phyloP scores from a whole-genome alignment of 306 rosid species.

The Sesbania bispinosa region DNA sequence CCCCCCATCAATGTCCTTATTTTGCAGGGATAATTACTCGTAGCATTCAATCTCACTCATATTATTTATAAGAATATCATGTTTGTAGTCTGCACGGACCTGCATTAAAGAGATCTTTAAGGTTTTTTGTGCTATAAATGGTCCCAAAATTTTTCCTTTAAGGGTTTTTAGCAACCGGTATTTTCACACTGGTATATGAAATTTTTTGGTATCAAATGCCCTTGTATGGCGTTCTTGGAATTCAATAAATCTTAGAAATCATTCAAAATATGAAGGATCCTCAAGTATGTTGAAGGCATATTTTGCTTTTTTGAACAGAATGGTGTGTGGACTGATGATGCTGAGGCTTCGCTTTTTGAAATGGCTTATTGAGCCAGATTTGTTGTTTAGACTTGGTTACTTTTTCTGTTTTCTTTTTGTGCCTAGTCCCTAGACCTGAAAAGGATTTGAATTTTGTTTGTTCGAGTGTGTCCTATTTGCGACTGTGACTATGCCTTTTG shows the following conservation, averaged over 20 bases:
- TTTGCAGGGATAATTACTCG: not conserved
- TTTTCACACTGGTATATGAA: not conserved
- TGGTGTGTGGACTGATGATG: not conserved
- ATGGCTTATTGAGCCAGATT: conserved; percentile 5
- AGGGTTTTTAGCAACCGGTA: not conserved
- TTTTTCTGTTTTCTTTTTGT: not conserved
- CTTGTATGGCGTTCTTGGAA: not conserved
- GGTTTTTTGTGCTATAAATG: not conserved
- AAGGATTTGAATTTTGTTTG: not conserved
- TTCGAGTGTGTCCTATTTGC: not conserved
- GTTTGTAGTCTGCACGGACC: not conserved
- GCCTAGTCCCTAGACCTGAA: conserved; percentile 1
- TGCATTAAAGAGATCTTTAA: not conserved
- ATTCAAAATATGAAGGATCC: not conserved
- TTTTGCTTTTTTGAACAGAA: not conserved
- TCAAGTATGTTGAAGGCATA: not conserved
- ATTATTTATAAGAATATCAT: not conserved
- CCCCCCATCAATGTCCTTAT: not conserved
- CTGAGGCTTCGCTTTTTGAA: not conserved
- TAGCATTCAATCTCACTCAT: not conserved
- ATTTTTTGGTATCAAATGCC: not conserved
- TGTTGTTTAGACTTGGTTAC: not conserved
- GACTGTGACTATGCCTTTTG: not conserved
- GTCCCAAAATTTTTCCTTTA: not conserved
- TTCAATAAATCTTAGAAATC: not conserved